These are phyloP conservation scores for Colletotrichum sp. DNA, from an alignment of 2,329 filamentous ascomycete species.

Conservation along the genomic window DNA sequence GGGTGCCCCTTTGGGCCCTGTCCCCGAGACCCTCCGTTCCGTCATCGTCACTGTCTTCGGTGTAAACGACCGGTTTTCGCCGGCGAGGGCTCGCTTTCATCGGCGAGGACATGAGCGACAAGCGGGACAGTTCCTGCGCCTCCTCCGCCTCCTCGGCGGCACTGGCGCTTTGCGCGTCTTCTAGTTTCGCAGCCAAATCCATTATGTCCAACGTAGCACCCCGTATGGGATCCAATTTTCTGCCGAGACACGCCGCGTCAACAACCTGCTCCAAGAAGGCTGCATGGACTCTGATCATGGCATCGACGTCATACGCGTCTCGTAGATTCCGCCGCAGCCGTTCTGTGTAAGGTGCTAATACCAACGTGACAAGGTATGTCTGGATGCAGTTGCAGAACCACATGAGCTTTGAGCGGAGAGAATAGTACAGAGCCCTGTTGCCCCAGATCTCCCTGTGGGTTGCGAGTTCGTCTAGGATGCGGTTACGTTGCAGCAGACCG, in stretches of 20 bases:
- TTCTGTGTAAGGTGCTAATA: conserved; percentile 65
- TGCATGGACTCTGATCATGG: conserved; percentile 76
- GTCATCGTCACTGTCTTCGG: conserved; percentile 38
- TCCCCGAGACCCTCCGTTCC: conserved; percentile 32
- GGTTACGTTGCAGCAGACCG: conserved; percentile 65
- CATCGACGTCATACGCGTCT: conserved; percentile 75
- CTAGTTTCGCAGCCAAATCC: conserved; percentile 74
- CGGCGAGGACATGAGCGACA: conserved; percentile 40
- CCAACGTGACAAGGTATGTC: conserved; percentile 76
- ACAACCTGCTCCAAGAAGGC: conserved; percentile 66
- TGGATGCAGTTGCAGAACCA: conserved; percentile 81
- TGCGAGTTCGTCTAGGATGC: conserved; percentile 45
- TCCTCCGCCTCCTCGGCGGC: conserved; percentile 40
- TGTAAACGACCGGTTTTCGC: conserved; percentile 17
- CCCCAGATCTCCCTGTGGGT: conserved; percentile 39
- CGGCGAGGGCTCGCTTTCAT: conserved; percentile 28
- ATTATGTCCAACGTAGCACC: conserved; percentile 77
- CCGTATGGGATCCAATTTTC: conserved; percentile 72
- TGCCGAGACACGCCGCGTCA: conserved; percentile 72
- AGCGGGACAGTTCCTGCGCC: conserved; percentile 41
- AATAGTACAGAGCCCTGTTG: conserved; percentile 58
- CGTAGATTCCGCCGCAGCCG: conserved; percentile 63
- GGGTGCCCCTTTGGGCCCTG: conserved; percentile 6
- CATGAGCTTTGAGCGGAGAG: conserved; percentile 70
- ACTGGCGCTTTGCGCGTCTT: conserved; percentile 58